Conservation (phyloP, 2,329 filamentous ascomycete genomes). For the Pseudofabraea citricarpa region DNA sequence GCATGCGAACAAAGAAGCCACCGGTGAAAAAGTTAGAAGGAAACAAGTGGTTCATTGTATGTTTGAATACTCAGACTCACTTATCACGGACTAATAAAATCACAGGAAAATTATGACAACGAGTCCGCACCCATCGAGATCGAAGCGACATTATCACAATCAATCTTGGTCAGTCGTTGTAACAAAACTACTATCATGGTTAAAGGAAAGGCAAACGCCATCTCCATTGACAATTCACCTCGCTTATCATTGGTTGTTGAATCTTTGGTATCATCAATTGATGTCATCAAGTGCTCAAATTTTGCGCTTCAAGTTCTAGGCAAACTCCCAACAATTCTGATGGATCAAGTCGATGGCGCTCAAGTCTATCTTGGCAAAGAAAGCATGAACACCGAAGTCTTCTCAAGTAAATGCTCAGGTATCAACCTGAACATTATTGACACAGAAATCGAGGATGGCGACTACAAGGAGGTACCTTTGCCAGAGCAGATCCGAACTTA, state of each 20-base stretch:
- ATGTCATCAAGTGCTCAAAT: constrained; percentile 92
- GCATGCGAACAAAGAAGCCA: constrained; percentile 79
- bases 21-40: constrained; percentile 74
- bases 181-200: constrained; percentile 86
- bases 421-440: constrained; percentile 83
- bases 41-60: constrained; percentile 88
- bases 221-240: constrained; percentile 86
- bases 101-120: constrained; percentile 87
- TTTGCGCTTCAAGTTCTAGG: constrained; percentile 93
- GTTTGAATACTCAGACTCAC: constrained; percentile 22
- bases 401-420: constrained; percentile 80
- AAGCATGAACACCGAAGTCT: constrained; percentile 74
- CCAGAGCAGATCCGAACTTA: constrained; percentile 86
- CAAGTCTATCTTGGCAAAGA: constrained; percentile 81
- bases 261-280: constrained; percentile 82
- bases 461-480: constrained; percentile 81
- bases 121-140: constrained; percentile 70
- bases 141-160: constrained; percentile 77
- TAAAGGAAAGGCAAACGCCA: constrained; percentile 92
- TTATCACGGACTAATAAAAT: constrained; percentile 6
- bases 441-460: constrained; percentile 62
- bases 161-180: constrained; percentile 87
- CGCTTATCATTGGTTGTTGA: constrained; percentile 84
- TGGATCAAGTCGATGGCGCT: constrained; percentile 91
- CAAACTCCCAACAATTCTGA: constrained; percentile 76